Base-by-base conservation (phyloP, 768 basidiomycete species). In the Tulasnella sp. region DNA sequence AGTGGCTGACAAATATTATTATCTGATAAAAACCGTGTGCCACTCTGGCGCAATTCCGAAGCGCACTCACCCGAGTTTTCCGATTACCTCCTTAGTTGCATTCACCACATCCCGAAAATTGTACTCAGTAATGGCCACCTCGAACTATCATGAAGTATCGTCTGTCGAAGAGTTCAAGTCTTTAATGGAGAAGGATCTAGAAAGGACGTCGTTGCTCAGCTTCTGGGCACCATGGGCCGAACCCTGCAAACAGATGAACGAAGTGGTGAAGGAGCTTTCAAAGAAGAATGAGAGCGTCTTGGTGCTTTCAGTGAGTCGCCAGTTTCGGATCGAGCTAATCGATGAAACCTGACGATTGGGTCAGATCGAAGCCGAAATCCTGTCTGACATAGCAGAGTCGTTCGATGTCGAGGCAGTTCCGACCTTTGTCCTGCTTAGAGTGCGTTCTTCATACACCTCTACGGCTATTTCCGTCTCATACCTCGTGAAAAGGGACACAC, bases 151-250 rank as follows among this genome's bases (percentile, higher is more conserved):
- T 75, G 79, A 79, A 17, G 87, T 97, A 71, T 81, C 83, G 31
- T 92, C 92, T 3, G 83, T 93, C 1, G 83, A 87, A 1, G 88
- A 93, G 71, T 94, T 99, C 84, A 89, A 93, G 82, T 81, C 84
- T 8, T 83, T 93, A 11, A 89, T 98, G 68, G 90, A 90, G 0
- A 81, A 83, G 29, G 96, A 99, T 83, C 88, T 99, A 40, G 83
- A 87, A 25, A 86, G 93, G 29, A 87, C 97, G 31, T 96, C 96
- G 4, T 85, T 97, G 45, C 89, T 97, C 81, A 94, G 93, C 84
- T 99, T 98, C 83, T 96, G 95, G 92, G 93, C 96, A 58, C 85
- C 89, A 83, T 86, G 94, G 94, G 97, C 95, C 0, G 92, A 89
- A 78, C 95, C 96, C 52, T 99, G 96, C 86, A 87, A 87, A 80